Evolutionary conservation across 1,284 basidiomycete species (phyloP), one percentile per base, ranked within the genome.

Genomic region (Tetrapyrgos nigripes): DNA sequence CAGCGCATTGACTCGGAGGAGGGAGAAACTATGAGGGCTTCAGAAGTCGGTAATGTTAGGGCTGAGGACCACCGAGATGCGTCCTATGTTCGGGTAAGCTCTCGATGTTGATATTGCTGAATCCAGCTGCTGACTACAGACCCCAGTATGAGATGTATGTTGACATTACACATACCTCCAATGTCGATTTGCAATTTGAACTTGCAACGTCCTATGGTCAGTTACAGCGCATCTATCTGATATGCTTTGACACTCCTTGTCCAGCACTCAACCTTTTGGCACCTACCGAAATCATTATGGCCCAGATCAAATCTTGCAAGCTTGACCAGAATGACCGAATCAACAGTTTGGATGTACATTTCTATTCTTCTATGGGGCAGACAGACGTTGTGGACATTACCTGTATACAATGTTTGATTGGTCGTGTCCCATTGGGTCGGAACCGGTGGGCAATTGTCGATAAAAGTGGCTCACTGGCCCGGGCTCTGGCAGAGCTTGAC

Each of bases 351-450:
- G 14, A 14, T 33, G 57, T 55, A 11, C 43, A 55, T 23, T 67
- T 56, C 44, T 64, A 59, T 33, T 27, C 53, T 17, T 35, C 50
- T 21, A 51, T 60, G 21, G 57, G 56, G 24, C 28, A n/a, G 3
- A 13, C 54, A 1, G 55, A 61, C 21, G 55, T 67, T 33, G 52
- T 71, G 21, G 67, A 70, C 43, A 51, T 69, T 3, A 59, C 50
- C 19, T 48, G 50, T 24, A 51, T 72, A 11, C 53, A 68, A 45
- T 66, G 66, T 27, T 59, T 71, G n/a, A 60, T 71, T 49, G 70
- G 69, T 19, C 62, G 68, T 4, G 26, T 57, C n/a, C n/a, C n/a
- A n/a, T n/a, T n/a, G n/a, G n/a, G n/a, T n/a, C n/a, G n/a, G n/a
- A n/a, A n/a, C n/a, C n/a, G n/a, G 5, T 44, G 40, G 40, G 40